Percentiles rank a stretch among this genome's conserved stretches.
phyloP scores from a whole-genome alignment of 148 eudicot genomes.

The Bassia scoparia region DNA sequence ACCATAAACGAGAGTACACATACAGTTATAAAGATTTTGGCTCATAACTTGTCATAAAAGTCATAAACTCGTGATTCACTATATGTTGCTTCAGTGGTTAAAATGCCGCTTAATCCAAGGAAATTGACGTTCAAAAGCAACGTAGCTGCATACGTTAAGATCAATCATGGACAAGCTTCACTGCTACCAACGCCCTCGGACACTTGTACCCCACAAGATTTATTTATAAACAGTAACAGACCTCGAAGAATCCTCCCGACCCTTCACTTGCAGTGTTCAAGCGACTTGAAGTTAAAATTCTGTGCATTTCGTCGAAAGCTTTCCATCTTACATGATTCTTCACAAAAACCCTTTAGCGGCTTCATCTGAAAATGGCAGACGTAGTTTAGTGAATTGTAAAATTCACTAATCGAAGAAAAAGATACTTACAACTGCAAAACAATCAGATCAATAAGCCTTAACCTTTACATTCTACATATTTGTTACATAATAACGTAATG shows the following conservation, averaged over 20 bases:
- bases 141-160: neutral
- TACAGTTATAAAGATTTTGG: too few species aligned
- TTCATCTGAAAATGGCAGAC: neutral
- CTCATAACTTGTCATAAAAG: too few species aligned
- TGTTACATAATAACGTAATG: neutral
- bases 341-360: neutral
- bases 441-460: neutral
- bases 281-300: neutral
- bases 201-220: neutral
- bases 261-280: neutral
- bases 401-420: neutral
- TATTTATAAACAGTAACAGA: neutral
- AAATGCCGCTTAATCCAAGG: neutral
- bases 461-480: neutral
- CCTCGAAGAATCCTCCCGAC: neutral
- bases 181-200: too few species aligned
- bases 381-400: neutral
- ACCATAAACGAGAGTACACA: too few species aligned
- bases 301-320: neutral
- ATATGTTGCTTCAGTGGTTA: too few species aligned
- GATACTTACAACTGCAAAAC: too few species aligned
- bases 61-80: too few species aligned
- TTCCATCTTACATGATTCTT: neutral
- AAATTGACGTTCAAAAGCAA: neutral
- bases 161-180: neutral